Percentiles rank a stretch among this genome's conserved stretches.
phyloP scores from a whole-genome alignment of 2,329 filamentous ascomycete genomes.

The Colletotrichum limetticola region DNA sequence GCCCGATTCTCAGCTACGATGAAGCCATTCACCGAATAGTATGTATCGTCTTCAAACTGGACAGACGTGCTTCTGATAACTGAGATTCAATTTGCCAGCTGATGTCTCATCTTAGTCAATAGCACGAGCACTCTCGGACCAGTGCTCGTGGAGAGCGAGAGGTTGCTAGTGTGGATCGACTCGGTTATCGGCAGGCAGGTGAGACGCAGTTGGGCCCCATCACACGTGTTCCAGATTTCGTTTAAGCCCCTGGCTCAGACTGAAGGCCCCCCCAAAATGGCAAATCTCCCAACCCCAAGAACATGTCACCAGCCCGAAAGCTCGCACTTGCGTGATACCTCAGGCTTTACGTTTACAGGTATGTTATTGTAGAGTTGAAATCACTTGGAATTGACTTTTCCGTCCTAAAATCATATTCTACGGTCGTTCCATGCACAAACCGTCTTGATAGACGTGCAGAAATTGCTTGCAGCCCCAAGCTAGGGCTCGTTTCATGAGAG shows the following conservation, averaged over 20 bases:
- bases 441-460: neutral
- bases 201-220: neutral
- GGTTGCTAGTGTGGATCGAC: neutral
- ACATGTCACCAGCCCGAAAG: neutral
- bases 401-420: neutral
- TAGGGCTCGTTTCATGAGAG: conserved; percentile 1
- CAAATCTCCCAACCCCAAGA: neutral
- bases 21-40: no score
- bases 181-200: neutral
- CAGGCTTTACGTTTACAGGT: neutral
- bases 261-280: neutral
- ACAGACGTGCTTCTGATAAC: no score
- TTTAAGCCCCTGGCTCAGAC: neutral
- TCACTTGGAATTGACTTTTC: neutral
- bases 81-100: no score
- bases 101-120: neutral
- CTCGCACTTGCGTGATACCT: neutral
- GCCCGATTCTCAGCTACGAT: no score
- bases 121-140: neutral
- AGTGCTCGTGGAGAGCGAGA: neutral
- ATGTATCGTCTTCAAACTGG: no score
- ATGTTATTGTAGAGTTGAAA: neutral
- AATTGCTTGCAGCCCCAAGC: neutral
- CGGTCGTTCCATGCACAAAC: neutral
- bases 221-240: neutral